Evolutionary conservation across 345 rosid genomes (phyloP).

Genomic region (Citrus glauca): DNA sequence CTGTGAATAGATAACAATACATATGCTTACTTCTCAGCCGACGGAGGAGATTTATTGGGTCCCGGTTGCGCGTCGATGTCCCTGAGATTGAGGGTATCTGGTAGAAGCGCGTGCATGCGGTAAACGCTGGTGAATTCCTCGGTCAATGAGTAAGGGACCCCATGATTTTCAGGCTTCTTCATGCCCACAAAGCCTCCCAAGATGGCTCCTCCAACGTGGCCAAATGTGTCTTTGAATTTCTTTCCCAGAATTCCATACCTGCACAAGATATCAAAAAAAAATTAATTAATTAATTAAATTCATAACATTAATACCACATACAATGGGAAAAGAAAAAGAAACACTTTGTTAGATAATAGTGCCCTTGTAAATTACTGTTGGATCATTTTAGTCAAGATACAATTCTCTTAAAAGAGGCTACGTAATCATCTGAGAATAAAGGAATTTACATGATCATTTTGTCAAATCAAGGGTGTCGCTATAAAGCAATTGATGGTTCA

Average conservation of each 20-base stretch:
- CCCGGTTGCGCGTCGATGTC: constrained; percentile 24
- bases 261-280: too few species aligned
- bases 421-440: too few species aligned
- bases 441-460: too few species aligned
- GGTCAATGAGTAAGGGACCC: constrained; percentile 59
- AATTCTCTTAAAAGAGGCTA: too few species aligned
- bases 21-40: constrained; percentile 21
- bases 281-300: too few species aligned
- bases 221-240: constrained; percentile 54
- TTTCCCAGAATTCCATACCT: constrained; percentile 64
- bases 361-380: too few species aligned
- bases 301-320: too few species aligned
- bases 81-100: constrained; percentile 39
- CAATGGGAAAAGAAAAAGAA: too few species aligned
- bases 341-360: too few species aligned
- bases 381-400: too few species aligned
- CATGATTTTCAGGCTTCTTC: constrained; percentile 46
- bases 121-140: constrained; percentile 65
- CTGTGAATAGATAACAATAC: too few species aligned
- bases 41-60: constrained; percentile 40
- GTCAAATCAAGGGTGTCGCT: too few species aligned
- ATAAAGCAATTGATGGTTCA: neutral
- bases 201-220: constrained; percentile 37
- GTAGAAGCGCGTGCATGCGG: constrained; percentile 54
- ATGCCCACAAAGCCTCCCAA: constrained; percentile 50